Percentiles rank a stretch among this genome's conserved stretches.
Evolutionary conservation across 768 basidiomycete genomes (phyloP).

Genomic region (Pilatotrama ljubarskyi): DNA sequence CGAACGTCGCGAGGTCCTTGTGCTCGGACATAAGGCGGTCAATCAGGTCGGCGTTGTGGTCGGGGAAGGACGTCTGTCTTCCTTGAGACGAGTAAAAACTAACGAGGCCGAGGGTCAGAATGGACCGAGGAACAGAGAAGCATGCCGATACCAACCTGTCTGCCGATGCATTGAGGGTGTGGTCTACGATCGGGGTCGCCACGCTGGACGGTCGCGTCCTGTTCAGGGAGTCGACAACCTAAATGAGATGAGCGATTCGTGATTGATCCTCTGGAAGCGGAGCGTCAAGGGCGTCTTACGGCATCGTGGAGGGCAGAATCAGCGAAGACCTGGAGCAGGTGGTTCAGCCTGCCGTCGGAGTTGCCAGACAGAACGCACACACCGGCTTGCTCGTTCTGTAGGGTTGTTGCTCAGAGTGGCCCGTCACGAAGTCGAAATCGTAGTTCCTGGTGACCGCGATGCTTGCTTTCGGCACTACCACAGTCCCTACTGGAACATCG

Average conservation of each 20-base stretch:
- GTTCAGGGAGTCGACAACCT: conserved; percentile 51
- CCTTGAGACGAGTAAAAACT: conserved; percentile 91
- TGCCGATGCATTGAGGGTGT: conserved; percentile 71
- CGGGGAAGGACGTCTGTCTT: conserved; percentile 76
- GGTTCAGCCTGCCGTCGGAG: conserved; percentile 16
- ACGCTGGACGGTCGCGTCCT: conserved; percentile 44
- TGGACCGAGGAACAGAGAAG: conserved; percentile 11
- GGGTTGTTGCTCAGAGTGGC: conserved; percentile 45
- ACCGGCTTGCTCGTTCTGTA: conserved; percentile 73
- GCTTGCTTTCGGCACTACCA: conserved; percentile 70
- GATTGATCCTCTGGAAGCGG: not conserved
- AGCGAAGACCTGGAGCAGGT: conserved; percentile 51
- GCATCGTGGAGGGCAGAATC: conserved; percentile 52
- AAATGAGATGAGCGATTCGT: conserved; percentile 9
- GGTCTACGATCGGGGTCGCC: conserved; percentile 38
- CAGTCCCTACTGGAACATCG: conserved; percentile 70
- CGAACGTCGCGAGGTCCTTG: conserved; percentile 61
- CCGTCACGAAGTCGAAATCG: conserved; percentile 68
- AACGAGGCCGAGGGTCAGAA: conserved; percentile 9
- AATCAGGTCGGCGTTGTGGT: conserved; percentile 67
- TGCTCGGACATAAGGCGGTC: conserved; percentile 51
- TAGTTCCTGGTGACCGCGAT: conserved; percentile 73
- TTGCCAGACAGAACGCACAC: conserved; percentile 23
- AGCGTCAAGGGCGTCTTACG: conserved; percentile 38
- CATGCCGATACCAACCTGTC: conserved; percentile 55